Percentiles rank a stretch among this genome's conserved stretches.
Conservation (phyloP, 2,329 filamentous ascomycete genomes). For the Sarocladium strictum region DNA sequence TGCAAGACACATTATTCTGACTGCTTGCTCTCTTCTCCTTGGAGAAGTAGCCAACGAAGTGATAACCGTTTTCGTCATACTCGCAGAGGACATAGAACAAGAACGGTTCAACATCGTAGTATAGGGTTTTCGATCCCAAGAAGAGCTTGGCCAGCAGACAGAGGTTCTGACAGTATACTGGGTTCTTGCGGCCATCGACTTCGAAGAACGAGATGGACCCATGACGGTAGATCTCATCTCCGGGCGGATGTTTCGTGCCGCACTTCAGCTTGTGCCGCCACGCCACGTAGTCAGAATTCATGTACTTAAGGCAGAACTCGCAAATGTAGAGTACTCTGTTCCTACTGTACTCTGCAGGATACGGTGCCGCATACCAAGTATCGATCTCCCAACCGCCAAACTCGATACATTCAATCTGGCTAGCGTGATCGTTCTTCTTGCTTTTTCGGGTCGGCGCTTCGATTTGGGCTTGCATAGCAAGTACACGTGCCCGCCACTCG, state of each 20-base stretch:
- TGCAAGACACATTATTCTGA: slow-evolving; percentile 96
- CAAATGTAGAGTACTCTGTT: slow-evolving; percentile 98
- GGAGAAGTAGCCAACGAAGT: slow-evolving; percentile 98
- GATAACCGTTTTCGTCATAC: slow-evolving; percentile 84
- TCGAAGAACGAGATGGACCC: slow-evolving; percentile 92
- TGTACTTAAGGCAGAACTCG: slow-evolving; percentile 98
- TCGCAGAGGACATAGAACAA: slow-evolving; percentile 97
- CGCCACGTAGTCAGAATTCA: slow-evolving; percentile 97
- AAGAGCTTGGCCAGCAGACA: slow-evolving; percentile 95
- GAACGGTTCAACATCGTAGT: slow-evolving; percentile 97
- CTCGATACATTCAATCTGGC: slow-evolving; percentile 97
- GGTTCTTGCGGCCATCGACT: slow-evolving; percentile 93
- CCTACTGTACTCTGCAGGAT: slow-evolving; percentile 95
- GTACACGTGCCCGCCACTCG: slow-evolving; percentile 69
- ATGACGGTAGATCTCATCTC: slow-evolving; percentile 95
- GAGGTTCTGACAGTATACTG: slow-evolving; percentile 97
- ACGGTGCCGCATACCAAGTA: slow-evolving; percentile 97
- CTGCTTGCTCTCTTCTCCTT: slow-evolving; percentile 95
- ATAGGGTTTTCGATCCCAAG: slow-evolving; percentile 95
- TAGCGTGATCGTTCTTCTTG: slow-evolving; percentile 72
- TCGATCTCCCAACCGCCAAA: slow-evolving; percentile 98
- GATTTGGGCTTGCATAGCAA: slow-evolving; percentile 55
- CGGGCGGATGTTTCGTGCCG: slow-evolving; percentile 90
- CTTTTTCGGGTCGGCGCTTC: slow-evolving; percentile 58
- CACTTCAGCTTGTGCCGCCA: slow-evolving; percentile 98